phyloP scores from a whole-genome alignment of 306 rosid species.

The Carpinus viminea region DNA sequence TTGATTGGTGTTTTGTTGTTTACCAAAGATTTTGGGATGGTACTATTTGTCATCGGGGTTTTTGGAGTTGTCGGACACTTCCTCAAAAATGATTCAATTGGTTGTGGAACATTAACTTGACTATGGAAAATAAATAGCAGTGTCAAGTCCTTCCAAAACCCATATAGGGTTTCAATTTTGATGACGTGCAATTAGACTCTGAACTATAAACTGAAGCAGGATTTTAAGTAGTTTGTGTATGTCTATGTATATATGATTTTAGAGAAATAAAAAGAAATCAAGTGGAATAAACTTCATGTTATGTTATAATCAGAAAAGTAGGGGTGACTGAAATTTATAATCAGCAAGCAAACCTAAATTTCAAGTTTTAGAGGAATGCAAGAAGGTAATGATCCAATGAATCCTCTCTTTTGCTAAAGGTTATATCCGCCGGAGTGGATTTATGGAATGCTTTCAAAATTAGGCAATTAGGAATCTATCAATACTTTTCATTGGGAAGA shows the following conservation, averaged over 20 bases:
- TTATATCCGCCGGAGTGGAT: background rate
- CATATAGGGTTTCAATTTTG: background rate
- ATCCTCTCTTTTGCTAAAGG: background rate
- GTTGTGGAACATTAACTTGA: background rate
- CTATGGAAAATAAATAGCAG: background rate
- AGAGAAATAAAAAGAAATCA: background rate
- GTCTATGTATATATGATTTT: too few species aligned
- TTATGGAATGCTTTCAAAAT: background rate
- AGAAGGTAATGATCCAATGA: background rate
- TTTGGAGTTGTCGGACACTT: background rate
- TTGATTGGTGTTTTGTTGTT: background rate
- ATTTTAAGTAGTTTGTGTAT: background rate
- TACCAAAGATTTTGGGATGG: background rate
- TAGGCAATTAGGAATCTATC: background rate
- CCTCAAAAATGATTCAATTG: background rate
- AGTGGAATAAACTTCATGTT: background rate
- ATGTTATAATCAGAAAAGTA: background rate
- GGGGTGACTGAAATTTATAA: background rate
- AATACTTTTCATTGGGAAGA: background rate
- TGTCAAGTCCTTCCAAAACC: background rate
- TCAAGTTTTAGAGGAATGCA: background rate
- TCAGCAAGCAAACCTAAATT: background rate
- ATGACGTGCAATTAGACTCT: background rate
- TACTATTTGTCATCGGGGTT: background rate
- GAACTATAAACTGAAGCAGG: background rate